Evolutionary conservation across 2,329 filamentous ascomycete genomes (phyloP).

Genomic region (Penicillium occitanis): DNA sequence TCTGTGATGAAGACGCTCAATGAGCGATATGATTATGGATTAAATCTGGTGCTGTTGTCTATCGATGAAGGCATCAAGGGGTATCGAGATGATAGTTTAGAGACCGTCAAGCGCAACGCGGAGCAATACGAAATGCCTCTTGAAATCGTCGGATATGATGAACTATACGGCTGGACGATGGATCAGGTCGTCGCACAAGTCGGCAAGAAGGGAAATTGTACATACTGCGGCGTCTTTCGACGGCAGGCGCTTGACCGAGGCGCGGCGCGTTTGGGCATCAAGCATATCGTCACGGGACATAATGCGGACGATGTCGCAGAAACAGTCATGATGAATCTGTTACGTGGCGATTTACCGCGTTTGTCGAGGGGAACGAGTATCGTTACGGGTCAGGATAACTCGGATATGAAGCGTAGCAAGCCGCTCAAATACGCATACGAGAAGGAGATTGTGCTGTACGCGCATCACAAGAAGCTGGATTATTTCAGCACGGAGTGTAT

Average conservation of each 20-base stretch:
- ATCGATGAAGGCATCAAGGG: conserved; percentile 98
- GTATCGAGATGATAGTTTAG: conserved; percentile 91
- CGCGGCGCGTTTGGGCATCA: conserved; percentile 80
- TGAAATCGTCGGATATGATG: conserved; percentile 87
- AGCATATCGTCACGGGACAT: conserved; percentile 94
- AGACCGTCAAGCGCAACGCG: conserved; percentile 94
- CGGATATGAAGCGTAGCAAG: conserved; percentile 92
- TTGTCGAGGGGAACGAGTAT: conserved; percentile 88
- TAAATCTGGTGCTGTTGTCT: conserved; percentile 82
- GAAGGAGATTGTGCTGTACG: conserved; percentile 97
- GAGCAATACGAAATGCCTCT: conserved; percentile 87
- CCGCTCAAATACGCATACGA: conserved; percentile 98
- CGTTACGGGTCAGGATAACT: conserved; percentile 72
- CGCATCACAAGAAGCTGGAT: conserved; percentile 92
- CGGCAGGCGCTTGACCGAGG: conserved; percentile 91
- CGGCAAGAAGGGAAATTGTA: conserved; percentile 98
- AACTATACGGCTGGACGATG: conserved; percentile 99
- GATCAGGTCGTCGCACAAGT: conserved; percentile 96
- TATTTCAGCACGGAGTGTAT: conserved; percentile 99
- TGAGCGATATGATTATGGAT: conserved; percentile 79
- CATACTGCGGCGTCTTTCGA: conserved; percentile 95
- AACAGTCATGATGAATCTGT: conserved; percentile 95
- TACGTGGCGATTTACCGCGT: conserved; percentile 84
- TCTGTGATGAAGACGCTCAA: conserved; percentile 94
- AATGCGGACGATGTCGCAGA: conserved; percentile 98